Evolutionary conservation across 805 yeast genomes (phyloP), one percentile per base, ranked within the genome.

Genomic region (Metschnikowia borealis): DNA sequence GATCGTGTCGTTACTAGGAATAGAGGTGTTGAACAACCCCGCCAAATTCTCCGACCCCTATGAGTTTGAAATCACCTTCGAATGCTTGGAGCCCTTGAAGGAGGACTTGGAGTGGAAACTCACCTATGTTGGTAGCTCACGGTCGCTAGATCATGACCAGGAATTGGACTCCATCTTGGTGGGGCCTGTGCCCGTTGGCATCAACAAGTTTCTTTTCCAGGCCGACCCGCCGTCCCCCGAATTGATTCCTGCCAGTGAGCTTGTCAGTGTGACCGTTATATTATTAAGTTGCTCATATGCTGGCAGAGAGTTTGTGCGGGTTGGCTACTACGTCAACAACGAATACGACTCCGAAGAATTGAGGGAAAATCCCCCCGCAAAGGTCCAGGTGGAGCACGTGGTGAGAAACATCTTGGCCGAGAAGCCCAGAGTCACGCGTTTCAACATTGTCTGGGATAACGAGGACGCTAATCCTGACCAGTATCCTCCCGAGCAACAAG

Each of bases 211-310:
- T 62, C 78, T 91, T 10, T 87, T 94, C 66, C 82, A 88, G 17
- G 97, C 98, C 0, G 98, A 95, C 62, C 96, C 99, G 0, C 99
- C 99, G 1, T 83, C 92, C 1, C 95, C 97, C 0, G 98, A 92
- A 59, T 70, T 91, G 58, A 94, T 94, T 57, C 99, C 99, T 0
- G 97, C 97, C 3, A 85, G 89, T 57, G 99, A 94, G 66, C 77
- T 94, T 55, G 97, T 94, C 13, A 83, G 92, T 54, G 98, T 94
- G 38, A 94, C 99, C 0, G 99, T 94, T 31, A 91, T 94, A 50
- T 72, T 94, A 50, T 75, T 94, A 53, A 87, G 96, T 52, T 94
- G 99, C 68, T 85, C 97, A 0, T 94, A 94, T 63, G 87, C 89
- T 44, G 96, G 88, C 49, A 78, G 92, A 55, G 98, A 94, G 66